phyloP scores from a whole-genome alignment of 2,329 filamentous ascomycete genomes.

The Clarireedia hainanense region DNA sequence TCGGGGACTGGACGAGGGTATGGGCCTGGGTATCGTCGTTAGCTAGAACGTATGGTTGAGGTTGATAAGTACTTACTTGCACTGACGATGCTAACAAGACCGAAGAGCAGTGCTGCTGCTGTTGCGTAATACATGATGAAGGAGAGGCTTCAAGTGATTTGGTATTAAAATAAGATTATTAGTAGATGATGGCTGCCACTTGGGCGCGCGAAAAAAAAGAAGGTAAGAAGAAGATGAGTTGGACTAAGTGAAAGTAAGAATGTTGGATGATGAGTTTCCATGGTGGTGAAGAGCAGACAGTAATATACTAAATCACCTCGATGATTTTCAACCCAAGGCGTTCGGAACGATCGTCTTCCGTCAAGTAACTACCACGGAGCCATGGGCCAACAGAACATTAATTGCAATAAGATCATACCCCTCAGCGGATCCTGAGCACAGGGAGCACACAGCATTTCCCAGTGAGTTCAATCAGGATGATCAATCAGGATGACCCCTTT shows the following conservation, averaged over 20 bases:
- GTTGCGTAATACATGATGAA: constrained; percentile 23
- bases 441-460: neutral
- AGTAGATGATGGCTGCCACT: constrained; percentile 24
- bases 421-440: no score
- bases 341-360: constrained; percentile 23
- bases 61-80: constrained; percentile 17
- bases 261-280: neutral
- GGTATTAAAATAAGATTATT: constrained; percentile 10
- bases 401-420: constrained; percentile 15
- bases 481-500: neutral
- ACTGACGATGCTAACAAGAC: constrained; percentile 18
- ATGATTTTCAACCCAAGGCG: constrained; percentile 2
- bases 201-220: constrained; percentile 26
- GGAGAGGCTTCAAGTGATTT: neutral
- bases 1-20: constrained; percentile 18
- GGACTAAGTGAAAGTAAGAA: neutral
- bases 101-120: constrained; percentile 14
- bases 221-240: constrained; percentile 18
- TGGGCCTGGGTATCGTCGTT: constrained; percentile 16
- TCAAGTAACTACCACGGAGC: constrained; percentile 10
- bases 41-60: neutral
- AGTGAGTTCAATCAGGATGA: neutral
- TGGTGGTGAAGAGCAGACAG: neutral
- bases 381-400: constrained; percentile 11
- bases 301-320: neutral